A percentile compares a stretch with the other conserved stretches of the same genome.
Evolutionary conservation across 176 grass and related monocot genomes (phyloP).

Genomic region (Aegilops longissima): DNA sequence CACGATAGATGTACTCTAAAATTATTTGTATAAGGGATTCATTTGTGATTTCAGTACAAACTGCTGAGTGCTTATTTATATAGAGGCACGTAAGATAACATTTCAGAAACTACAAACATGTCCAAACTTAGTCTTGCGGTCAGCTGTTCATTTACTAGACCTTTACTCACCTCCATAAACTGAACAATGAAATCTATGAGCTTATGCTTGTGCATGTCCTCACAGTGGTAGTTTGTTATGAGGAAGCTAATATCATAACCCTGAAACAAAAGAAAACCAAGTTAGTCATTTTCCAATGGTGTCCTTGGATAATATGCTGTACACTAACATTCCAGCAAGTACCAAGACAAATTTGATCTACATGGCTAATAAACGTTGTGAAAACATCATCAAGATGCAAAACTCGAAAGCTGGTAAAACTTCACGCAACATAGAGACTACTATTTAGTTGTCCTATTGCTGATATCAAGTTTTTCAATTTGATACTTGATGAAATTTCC

Average conservation of each 20-base stretch:
- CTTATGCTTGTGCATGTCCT: slow-evolving; percentile 96
- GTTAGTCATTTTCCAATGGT: not conserved
- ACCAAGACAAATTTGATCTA: not conserved
- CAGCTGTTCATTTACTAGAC: slow-evolving; percentile 7
- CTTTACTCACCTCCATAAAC: slow-evolving; percentile 86
- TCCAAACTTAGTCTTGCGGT: not conserved
- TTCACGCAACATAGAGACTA: not conserved
- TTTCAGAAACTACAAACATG: not conserved
- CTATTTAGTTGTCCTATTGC: not conserved
- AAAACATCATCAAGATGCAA: not conserved
- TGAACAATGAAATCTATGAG: slow-evolving; percentile 99
- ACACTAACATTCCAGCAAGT: not conserved
- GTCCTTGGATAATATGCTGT: not conserved
- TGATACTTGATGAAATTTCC: too few relatives aligned
- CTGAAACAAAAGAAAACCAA: slow-evolving; percentile 44
- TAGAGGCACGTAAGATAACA: not conserved
- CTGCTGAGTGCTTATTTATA: not conserved
- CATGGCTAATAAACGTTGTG: not conserved
- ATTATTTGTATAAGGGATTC: not conserved
- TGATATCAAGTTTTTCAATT: too few relatives aligned
- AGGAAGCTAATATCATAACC: slow-evolving; percentile 98
- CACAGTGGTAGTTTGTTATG: slow-evolving; percentile 97
- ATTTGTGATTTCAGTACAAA: not conserved
- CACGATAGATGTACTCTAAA: not conserved
- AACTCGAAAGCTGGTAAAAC: not conserved